Base-by-base conservation (phyloP, 768 basidiomycete genomes). In the Amanita brunnescens region DNA sequence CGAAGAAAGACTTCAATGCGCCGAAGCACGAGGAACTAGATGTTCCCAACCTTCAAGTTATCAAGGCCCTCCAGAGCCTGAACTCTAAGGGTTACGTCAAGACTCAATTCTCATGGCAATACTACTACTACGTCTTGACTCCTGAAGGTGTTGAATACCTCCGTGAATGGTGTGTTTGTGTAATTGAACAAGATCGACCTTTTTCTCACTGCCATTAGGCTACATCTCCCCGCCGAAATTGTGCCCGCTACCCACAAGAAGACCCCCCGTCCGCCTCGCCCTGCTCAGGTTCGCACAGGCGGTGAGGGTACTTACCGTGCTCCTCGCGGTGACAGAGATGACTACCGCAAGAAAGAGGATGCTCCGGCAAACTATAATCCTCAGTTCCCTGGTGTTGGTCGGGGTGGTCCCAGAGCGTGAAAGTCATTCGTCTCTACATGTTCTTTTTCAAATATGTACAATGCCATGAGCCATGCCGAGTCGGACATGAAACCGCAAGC, bases 51-150 rank as follows among this genome's bases (percentile, higher is more conserved):
- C 78, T 83, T 48, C 70, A 84, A 57, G 82, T 83, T 55, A 83
- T 84, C 70, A 84, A 83, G 70, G 80, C 80, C 45, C 71, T 82
- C 64, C 81, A 83, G 61, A 82, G 80, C 68, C 68, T 84, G 59
- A 83, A 77, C 58, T 83, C 80, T 38, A 77, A 70, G 66, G 94
- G 95, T 51, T 83, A 76, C 70, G 92, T 98, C 75, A 97, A 97
- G 83, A 99, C 96, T 60, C 95, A 92, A 67, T 98, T 98, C 79
- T 92, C 88, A 44, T 99, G 96, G 96, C 93, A 97, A 66, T 96
- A 83, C 79, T 99, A 96, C 74, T 99, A 98, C 76, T 99, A 98
- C 74, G 80, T 83, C 64, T 79, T 99, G 64, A 99, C 94, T 61
- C 85, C 91, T 47, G 96, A 98, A 70, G 96, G 96, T 64, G 85